Conservation (phyloP, 345 rosid genomes). For the Brassica carinata region DNA sequence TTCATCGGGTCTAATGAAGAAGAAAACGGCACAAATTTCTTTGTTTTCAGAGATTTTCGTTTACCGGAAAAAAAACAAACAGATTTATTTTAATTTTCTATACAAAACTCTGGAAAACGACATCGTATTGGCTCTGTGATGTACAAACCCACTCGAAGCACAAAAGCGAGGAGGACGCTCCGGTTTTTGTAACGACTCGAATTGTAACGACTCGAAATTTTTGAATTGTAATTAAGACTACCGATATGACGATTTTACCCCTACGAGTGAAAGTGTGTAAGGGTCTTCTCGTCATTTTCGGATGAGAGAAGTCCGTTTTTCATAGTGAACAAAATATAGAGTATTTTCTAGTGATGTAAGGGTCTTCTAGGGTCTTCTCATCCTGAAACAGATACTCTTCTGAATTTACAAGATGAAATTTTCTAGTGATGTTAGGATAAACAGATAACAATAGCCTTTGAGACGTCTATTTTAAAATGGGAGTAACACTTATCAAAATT, state of each 20-base stretch:
- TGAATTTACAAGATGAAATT: background rate
- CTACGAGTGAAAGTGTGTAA: background rate
- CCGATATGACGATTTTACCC: constrained; percentile 21
- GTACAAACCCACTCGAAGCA: background rate
- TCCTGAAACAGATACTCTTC: too few relatives aligned
- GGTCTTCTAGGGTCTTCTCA: too few relatives aligned
- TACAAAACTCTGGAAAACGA: background rate
- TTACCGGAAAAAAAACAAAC: constrained; percentile 7
- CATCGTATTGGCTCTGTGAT: constrained; percentile 12
- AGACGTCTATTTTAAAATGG: background rate
- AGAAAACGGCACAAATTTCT: constrained; percentile 44
- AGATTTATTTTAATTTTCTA: background rate
- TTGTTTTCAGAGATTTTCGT: constrained; percentile 33
- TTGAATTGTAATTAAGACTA: constrained; percentile 41
- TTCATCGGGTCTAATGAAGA: constrained; percentile 22
- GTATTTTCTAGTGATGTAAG: too few relatives aligned
- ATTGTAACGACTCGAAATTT: constrained; percentile 54
- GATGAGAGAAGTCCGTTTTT: background rate
- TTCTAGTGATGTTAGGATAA: background rate
- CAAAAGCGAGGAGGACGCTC: constrained; percentile 32
- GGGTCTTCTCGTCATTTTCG: constrained; percentile 19
- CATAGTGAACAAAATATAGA: too few relatives aligned
- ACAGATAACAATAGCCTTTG: background rate
- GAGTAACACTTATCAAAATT: background rate
- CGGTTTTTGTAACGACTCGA: constrained; percentile 57